Evolutionary conservation across 805 yeast genomes (phyloP).

Genomic region (Wickerhamomyces tratensis): DNA sequence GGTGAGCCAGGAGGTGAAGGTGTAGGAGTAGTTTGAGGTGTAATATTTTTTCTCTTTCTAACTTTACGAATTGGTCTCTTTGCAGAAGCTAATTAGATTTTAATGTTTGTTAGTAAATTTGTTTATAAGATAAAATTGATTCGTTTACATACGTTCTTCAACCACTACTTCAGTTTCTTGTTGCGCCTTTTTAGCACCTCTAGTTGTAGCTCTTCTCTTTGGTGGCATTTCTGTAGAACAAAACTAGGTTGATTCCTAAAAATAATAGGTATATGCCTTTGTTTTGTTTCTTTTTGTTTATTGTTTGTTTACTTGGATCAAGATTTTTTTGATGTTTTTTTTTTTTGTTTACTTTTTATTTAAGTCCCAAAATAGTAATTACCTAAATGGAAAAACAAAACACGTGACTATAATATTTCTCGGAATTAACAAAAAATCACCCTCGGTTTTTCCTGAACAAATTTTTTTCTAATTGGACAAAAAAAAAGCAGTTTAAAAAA

Average conservation of each 20-base stretch:
- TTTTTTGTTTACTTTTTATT: too few species aligned
- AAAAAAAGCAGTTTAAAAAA: too few species aligned
- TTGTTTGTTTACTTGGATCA: background rate
- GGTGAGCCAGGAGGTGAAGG: background rate
- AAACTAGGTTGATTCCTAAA: too few species aligned
- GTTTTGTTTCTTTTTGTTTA: background rate
- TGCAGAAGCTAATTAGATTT: background rate
- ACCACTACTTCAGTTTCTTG: background rate
- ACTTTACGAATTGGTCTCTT: background rate
- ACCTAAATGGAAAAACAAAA: too few species aligned
- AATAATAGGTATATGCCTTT: background rate
- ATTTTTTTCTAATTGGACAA: too few species aligned
- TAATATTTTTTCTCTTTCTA: background rate
- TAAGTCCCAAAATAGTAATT: too few species aligned
- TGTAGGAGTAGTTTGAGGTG: background rate
- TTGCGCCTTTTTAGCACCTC: slow-evolving; percentile 1
- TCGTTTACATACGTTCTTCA: slow-evolving; percentile 1
- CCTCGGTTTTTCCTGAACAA: too few species aligned
- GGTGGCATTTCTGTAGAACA: slow-evolving; percentile 9
- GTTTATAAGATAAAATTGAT: too few species aligned
- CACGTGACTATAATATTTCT: too few species aligned
- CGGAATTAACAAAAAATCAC: too few species aligned
- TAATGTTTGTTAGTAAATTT: background rate
- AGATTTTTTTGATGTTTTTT: too few species aligned
- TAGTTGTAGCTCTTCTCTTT: slow-evolving; percentile 5